A percentile compares a stretch with the other conserved stretches of the same genome.
These are phyloP conservation scores for Geranium brycei DNA, from an alignment of 345 rosid species.

Conservation along the genomic window DNA sequence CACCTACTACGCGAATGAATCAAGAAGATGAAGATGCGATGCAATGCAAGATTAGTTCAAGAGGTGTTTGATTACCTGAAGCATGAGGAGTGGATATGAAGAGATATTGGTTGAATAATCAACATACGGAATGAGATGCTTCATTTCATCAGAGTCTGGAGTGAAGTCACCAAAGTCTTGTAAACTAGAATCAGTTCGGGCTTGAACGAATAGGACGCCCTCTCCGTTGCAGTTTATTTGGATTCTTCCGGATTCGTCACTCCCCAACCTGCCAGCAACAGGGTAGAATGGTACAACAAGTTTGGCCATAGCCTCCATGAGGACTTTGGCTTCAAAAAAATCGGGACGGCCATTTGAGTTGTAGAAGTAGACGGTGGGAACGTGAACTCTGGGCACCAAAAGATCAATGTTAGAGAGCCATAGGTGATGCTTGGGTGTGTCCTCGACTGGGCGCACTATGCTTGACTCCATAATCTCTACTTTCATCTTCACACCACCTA, in stretches of 20 bases:
- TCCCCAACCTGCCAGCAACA: slow-evolving; percentile 28
- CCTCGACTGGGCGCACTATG: slow-evolving; percentile 11
- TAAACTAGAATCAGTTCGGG: slow-evolving; percentile 15
- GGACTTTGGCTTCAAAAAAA: neutral
- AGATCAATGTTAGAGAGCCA: slow-evolving; percentile 30
- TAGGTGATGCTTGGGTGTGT: slow-evolving; percentile 16
- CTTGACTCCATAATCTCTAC: too few species aligned
- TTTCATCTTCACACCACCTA: neutral
- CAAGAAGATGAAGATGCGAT: neutral
- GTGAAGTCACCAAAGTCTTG: slow-evolving; percentile 13
- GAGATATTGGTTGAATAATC: slow-evolving; percentile 12
- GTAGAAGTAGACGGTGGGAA: slow-evolving; percentile 22
- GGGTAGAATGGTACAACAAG: slow-evolving; percentile 32
- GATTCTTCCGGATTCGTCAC: slow-evolving; percentile 24
- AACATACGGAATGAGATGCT: slow-evolving; percentile 16
- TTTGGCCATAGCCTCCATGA: slow-evolving; percentile 24
- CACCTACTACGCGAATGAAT: slow-evolving; percentile 5
- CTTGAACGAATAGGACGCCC: slow-evolving; percentile 26
- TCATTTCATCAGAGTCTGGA: slow-evolving; percentile 10
- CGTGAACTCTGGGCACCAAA: slow-evolving; percentile 8
- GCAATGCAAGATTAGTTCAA: too few species aligned
- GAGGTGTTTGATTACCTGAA: too few species aligned
- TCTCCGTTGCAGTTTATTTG: slow-evolving; percentile 28
- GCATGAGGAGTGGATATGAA: too few species aligned
- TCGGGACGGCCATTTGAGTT: slow-evolving; percentile 2